A percentile compares a stretch with the other conserved stretches of the same genome.
These are phyloP conservation scores for Hamigera avellanea DNA, from an alignment of 495 filamentous ascomycete species.

Conservation along the genomic window DNA sequence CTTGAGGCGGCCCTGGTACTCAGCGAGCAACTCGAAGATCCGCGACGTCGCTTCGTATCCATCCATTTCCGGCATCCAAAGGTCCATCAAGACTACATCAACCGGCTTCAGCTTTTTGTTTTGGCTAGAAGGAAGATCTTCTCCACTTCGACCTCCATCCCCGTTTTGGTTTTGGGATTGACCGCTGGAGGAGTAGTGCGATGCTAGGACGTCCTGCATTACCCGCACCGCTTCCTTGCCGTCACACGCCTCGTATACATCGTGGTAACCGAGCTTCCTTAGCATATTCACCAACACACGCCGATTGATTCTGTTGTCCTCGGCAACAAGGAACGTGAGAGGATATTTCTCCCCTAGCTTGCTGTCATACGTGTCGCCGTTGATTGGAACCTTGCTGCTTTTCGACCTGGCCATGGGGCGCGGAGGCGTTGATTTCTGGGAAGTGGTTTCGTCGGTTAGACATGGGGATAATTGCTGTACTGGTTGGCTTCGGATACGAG, in stretches of 20 bases:
- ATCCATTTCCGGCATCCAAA: constrained; percentile 82
- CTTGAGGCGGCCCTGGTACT: constrained; percentile 15
- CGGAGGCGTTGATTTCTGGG: constrained; percentile 16
- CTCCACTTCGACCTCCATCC: too few relatives aligned
- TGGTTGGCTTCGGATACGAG: constrained; percentile 11
- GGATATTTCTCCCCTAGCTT: constrained; percentile 47
- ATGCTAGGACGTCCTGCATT: constrained; percentile 33
- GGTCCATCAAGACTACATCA: constrained; percentile 67
- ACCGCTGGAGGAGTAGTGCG: constrained; percentile 10
- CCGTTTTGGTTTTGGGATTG: not conserved
- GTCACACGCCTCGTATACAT: constrained; percentile 59
- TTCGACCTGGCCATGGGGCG: constrained; percentile 12
- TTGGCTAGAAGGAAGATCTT: constrained; percentile 1
- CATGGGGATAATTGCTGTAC: constrained; percentile 24
- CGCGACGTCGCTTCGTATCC: constrained; percentile 61
- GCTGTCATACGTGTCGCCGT: constrained; percentile 21
- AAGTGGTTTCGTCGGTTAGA: constrained; percentile 19
- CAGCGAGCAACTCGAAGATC: constrained; percentile 46
- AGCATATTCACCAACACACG: constrained; percentile 61
- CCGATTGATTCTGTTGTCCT: constrained; percentile 77
- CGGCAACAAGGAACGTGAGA: constrained; percentile 61
- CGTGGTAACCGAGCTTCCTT: constrained; percentile 53
- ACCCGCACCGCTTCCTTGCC: constrained; percentile 61
- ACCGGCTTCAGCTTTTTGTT: constrained; percentile 32
- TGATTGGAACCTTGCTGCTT: constrained; percentile 10